phyloP scores from a whole-genome alignment of 1,284 basidiomycete species.

The Boletus albobrunnescens region DNA sequence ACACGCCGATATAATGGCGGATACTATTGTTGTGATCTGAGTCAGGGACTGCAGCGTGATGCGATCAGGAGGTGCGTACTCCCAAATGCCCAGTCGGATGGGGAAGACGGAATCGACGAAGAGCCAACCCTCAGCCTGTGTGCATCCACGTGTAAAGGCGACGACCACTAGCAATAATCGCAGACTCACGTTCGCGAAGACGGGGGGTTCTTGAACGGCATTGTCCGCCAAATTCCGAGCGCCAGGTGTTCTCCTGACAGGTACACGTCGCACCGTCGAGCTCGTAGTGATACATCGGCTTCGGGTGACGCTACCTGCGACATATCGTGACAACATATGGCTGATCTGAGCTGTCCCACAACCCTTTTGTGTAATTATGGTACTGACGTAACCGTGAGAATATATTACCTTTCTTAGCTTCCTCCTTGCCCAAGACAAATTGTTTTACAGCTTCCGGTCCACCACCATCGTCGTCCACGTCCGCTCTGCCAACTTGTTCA shows the following conservation, averaged over 20 bases:
- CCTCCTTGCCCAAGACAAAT: slow-evolving; percentile 13
- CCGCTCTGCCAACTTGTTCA: slow-evolving; percentile 13
- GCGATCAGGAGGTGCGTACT: slow-evolving; percentile 38
- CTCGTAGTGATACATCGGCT: background rate
- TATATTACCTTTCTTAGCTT: slow-evolving; percentile 9
- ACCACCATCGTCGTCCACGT: slow-evolving; percentile 1
- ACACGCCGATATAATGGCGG: slow-evolving; percentile 57
- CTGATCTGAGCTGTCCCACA: too few relatives aligned
- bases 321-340: slow-evolving; percentile 19
- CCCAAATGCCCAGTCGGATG: slow-evolving; percentile 45
- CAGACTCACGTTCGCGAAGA: slow-evolving; percentile 18
- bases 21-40: slow-evolving; percentile 43
- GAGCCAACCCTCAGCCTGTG: slow-evolving; percentile 42
- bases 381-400: slow-evolving; percentile 16
- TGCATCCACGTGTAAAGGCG: slow-evolving; percentile 5
- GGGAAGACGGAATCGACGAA: slow-evolving; percentile 61
- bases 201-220: background rate
- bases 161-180: slow-evolving; percentile 12
- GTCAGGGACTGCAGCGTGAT: slow-evolving; percentile 3
- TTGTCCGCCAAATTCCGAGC: slow-evolving; percentile 12
- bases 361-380: too few relatives aligned
- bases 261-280: slow-evolving; percentile 2
- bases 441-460: slow-evolving; percentile 16
- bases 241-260: background rate
- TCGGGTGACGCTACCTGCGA: slow-evolving; percentile 2